A percentile compares a stretch with the other conserved stretches of the same genome.
Evolutionary conservation across 2,329 filamentous ascomycete species (phyloP).

Genomic region (Fusarium poae): DNA sequence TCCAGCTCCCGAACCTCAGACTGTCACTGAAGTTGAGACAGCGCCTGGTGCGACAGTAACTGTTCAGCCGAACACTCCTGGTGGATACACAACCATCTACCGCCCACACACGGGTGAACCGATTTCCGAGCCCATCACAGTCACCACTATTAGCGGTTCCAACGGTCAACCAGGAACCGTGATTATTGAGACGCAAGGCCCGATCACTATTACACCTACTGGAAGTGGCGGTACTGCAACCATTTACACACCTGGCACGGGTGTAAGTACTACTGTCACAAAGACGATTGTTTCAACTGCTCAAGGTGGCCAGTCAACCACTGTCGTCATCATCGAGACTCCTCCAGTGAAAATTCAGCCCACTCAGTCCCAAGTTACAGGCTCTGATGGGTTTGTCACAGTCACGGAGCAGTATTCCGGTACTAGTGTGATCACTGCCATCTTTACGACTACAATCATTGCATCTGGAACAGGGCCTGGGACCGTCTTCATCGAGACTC

Average conservation of each 20-base stretch:
- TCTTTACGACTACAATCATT: slow-evolving; percentile 27
- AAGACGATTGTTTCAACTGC: slow-evolving; percentile 24
- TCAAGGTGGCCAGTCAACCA: slow-evolving; percentile 15
- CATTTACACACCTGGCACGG: slow-evolving; percentile 30
- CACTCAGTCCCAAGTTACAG: slow-evolving; percentile 4
- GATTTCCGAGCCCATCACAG: slow-evolving; percentile 30
- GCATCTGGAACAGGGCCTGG: slow-evolving; percentile 28
- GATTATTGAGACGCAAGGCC: slow-evolving; percentile 36
- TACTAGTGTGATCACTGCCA: slow-evolving; percentile 24
- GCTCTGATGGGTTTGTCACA: slow-evolving; percentile 11
- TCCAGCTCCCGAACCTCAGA: slow-evolving; percentile 13
- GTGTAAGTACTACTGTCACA: slow-evolving; percentile 22
- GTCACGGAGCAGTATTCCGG: slow-evolving; percentile 25
- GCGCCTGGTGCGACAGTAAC: slow-evolving; percentile 18
- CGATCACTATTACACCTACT: slow-evolving; percentile 27
- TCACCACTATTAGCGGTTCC: slow-evolving; percentile 31
- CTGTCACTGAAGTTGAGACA: slow-evolving; percentile 15
- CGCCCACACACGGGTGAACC: slow-evolving; percentile 26
- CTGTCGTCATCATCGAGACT: slow-evolving; percentile 26
- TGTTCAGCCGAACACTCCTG: slow-evolving; percentile 20
- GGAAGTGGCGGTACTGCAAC: slow-evolving; percentile 19
- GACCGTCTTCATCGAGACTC: slow-evolving; percentile 35
- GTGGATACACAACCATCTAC: slow-evolving; percentile 29
- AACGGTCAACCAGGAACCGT: slow-evolving; percentile 36
- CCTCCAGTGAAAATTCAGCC: slow-evolving; percentile 25